Percentiles rank a stretch among this genome's conserved stretches.
Conservation (phyloP, 768 basidiomycete genomes). For the Daedalea quercina region DNA sequence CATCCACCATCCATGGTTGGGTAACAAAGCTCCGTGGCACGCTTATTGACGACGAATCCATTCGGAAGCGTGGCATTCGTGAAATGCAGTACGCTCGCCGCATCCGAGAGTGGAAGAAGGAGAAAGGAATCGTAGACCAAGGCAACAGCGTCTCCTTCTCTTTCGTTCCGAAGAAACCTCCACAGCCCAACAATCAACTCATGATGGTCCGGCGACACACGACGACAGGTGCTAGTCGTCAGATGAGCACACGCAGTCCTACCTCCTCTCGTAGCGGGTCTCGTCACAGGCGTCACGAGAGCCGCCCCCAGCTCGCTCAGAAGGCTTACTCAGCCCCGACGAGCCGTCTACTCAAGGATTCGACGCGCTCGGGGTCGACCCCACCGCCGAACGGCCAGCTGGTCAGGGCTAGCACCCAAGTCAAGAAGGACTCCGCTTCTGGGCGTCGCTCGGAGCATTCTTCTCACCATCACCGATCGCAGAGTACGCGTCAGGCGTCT, state of each 20-base stretch:
- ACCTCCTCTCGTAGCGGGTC: background rate
- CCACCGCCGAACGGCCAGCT: background rate
- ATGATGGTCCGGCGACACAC: background rate
- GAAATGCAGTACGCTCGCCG: conserved; percentile 59
- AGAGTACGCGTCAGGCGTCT: background rate
- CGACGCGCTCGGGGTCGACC: background rate
- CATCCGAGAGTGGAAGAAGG: conserved; percentile 15
- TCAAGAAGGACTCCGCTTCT: background rate
- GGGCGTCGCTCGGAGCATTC: background rate
- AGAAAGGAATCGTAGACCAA: background rate
- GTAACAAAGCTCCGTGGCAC: conserved; percentile 75
- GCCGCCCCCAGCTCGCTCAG: background rate
- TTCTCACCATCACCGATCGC: background rate
- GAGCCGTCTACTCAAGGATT: background rate
- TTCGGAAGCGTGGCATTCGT: conserved; percentile 54
- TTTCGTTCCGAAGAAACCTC: background rate
- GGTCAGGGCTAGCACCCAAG: background rate
- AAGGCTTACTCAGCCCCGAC: background rate
- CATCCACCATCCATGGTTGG: conserved; percentile 68
- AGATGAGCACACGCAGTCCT: background rate
- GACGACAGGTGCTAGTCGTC: background rate
- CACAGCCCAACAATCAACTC: background rate
- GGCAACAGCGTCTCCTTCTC: background rate
- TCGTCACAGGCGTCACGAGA: background rate
- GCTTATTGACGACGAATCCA: conserved; percentile 50